A percentile compares a stretch with the other conserved stretches of the same genome.
These are phyloP conservation scores for Macrocystidia cucumis DNA, from an alignment of 1,284 basidiomycete genomes.

Conservation along the genomic window DNA sequence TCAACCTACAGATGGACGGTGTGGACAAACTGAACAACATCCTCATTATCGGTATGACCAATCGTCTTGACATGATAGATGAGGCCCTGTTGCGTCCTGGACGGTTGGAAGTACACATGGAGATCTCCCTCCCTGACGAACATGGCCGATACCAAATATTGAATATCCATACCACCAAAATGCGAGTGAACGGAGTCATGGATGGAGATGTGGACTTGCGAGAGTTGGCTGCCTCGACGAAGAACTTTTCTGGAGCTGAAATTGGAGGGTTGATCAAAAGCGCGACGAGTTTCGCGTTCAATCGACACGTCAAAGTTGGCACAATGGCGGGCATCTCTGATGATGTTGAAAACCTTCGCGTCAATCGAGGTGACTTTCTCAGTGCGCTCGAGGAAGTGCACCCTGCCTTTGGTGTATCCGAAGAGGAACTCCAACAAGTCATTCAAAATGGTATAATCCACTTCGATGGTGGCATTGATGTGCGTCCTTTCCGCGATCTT, in stretches of 20 bases:
- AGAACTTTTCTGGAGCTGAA: slow-evolving; percentile 98
- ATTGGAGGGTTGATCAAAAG: slow-evolving; percentile 96
- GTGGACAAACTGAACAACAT: slow-evolving; percentile 99
- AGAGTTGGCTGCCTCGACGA: slow-evolving; percentile 83
- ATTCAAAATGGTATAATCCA: slow-evolving; percentile 98
- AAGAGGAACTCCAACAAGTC: slow-evolving; percentile 92
- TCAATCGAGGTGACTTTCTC: slow-evolving; percentile 86
- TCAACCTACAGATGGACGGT: slow-evolving; percentile 81
- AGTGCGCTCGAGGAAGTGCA: slow-evolving; percentile 93
- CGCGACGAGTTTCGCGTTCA: slow-evolving; percentile 97
- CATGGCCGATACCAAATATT: slow-evolving; percentile 91
- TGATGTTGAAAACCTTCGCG: slow-evolving; percentile 90
- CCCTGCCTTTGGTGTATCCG: slow-evolving; percentile 95
- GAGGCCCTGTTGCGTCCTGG: slow-evolving; percentile 96
- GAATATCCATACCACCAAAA: slow-evolving; percentile 93
- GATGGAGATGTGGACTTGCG: slow-evolving; percentile 79
- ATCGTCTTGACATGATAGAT: slow-evolving; percentile 98
- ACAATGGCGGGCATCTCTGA: slow-evolving; percentile 95
- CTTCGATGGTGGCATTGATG: slow-evolving; percentile 71
- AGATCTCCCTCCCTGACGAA: slow-evolving; percentile 96
- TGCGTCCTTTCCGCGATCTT: slow-evolving; percentile 25
- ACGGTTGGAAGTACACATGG: slow-evolving; percentile 99
- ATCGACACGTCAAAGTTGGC: slow-evolving; percentile 95
- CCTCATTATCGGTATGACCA: slow-evolving; percentile 99
- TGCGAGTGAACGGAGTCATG: slow-evolving; percentile 91